phyloP scores from a whole-genome alignment of 2,329 filamentous ascomycete species.

The Colletotrichum magnum region DNA sequence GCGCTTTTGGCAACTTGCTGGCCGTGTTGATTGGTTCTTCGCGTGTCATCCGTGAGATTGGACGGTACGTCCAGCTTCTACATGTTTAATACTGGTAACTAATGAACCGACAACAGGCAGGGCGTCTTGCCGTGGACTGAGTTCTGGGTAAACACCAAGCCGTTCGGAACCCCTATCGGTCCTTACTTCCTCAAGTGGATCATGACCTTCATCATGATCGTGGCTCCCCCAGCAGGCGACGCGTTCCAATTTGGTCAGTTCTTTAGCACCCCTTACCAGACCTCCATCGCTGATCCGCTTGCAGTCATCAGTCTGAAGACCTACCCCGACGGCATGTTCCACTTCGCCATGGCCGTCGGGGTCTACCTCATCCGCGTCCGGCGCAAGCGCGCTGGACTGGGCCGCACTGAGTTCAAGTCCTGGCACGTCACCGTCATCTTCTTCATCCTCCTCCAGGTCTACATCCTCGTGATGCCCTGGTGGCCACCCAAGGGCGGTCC shows the following conservation, averaged over 20 bases:
- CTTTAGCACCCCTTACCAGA: fast-evolving
- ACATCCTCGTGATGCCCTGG: slow-evolving; percentile 80
- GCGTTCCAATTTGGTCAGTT: slow-evolving; percentile 71
- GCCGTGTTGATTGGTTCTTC: slow-evolving; percentile 69
- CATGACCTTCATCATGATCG: slow-evolving; percentile 71
- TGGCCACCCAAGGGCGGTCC: slow-evolving; percentile 74
- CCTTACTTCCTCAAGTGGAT: slow-evolving; percentile 71
- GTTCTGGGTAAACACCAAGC: slow-evolving; percentile 74
- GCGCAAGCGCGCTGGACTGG: slow-evolving; percentile 64
- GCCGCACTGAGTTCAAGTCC: slow-evolving; percentile 66
- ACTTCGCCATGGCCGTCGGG: slow-evolving; percentile 68
- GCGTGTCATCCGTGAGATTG: slow-evolving; percentile 72
- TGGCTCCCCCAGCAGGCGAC: slow-evolving; percentile 72
- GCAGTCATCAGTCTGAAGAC: slow-evolving; percentile 70
- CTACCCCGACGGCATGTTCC: slow-evolving; percentile 73
- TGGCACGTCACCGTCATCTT: slow-evolving; percentile 73
- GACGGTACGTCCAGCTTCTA: slow-evolving; percentile 51
- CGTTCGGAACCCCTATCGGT: slow-evolving; percentile 74
- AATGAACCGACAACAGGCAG: slow-evolving; percentile 53
- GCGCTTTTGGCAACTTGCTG: slow-evolving; percentile 71
- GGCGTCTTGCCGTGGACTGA: slow-evolving; percentile 71
- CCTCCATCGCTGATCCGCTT: background rate
- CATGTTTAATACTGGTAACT: background rate
- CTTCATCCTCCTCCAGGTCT: slow-evolving; percentile 71
- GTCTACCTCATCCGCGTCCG: slow-evolving; percentile 70